Conservation (phyloP, 179 eudicot genomes). For the Heliamphora pulchella region DNA sequence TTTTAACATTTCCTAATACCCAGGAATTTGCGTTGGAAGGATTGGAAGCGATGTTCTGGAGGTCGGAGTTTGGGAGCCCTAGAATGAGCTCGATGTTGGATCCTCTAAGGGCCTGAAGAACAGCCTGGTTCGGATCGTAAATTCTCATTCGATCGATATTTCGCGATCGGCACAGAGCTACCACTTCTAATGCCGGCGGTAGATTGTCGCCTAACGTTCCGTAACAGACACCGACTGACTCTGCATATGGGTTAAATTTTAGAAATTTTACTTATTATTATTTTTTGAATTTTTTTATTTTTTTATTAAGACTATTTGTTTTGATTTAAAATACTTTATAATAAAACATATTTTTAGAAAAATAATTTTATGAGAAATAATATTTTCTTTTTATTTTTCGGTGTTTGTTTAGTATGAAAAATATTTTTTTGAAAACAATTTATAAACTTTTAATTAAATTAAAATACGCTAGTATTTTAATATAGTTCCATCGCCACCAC, state of each 20-base stretch:
- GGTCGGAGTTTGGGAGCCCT: slow-evolving; percentile 33
- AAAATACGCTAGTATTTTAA: too few species aligned
- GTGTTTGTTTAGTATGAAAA: too few species aligned
- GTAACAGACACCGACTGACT: slow-evolving; percentile 41
- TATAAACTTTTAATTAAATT: too few species aligned
- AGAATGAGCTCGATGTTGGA: slow-evolving; percentile 37
- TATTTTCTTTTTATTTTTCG: too few species aligned
- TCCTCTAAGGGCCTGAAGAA: slow-evolving; percentile 41
- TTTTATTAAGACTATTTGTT: too few species aligned
- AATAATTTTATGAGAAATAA: too few species aligned
- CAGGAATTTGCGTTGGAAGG: slow-evolving; percentile 34
- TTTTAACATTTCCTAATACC: slow-evolving; percentile 39
- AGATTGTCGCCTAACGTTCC: slow-evolving; percentile 42
- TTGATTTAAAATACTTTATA: too few species aligned
- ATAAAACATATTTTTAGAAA: too few species aligned
- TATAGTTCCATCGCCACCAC: too few species aligned
- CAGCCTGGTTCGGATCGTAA: slow-evolving; percentile 30
- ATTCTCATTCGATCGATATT: slow-evolving; percentile 39
- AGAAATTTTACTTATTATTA: not conserved
- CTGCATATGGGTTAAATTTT: slow-evolving; percentile 24
- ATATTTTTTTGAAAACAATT: too few species aligned
- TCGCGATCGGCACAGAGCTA: slow-evolving; percentile 28
- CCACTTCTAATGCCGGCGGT: slow-evolving; percentile 31
- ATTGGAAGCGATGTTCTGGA: slow-evolving; percentile 26
- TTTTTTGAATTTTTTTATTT: not conserved